Evolutionary conservation across 805 yeast genomes (phyloP).

Genomic region (Nakazawaea ambrosiae): DNA sequence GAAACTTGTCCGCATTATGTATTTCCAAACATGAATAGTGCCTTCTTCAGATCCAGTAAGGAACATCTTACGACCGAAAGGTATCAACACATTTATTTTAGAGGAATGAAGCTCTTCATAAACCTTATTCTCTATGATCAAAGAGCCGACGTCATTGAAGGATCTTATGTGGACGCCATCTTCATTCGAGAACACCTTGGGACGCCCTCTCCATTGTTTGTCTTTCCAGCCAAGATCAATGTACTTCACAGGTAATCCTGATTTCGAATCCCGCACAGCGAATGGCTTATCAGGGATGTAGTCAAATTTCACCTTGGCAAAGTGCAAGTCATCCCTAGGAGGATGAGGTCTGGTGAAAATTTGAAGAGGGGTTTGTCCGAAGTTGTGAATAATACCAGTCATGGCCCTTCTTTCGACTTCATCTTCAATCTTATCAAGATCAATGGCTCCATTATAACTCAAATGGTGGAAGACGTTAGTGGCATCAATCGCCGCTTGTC

Average conservation of each 20-base stretch:
- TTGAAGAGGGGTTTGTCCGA: constrained; percentile 85
- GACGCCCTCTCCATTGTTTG: constrained; percentile 47
- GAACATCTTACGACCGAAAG: constrained; percentile 34
- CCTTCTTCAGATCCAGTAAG: constrained; percentile 53
- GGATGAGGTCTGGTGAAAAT: constrained; percentile 68
- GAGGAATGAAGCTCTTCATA: constrained; percentile 37
- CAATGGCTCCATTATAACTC: constrained; percentile 79
- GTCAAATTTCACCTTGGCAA: constrained; percentile 27
- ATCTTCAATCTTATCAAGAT: constrained; percentile 67
- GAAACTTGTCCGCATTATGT: constrained; percentile 13
- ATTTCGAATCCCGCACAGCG: constrained; percentile 35
- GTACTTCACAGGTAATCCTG: constrained; percentile 31
- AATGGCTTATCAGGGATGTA: constrained; percentile 29
- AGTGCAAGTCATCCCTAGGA: constrained; percentile 29
- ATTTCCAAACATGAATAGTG: constrained; percentile 51
- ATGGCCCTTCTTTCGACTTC: constrained; percentile 69
- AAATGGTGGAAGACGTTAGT: constrained; percentile 78
- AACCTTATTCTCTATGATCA: constrained; percentile 31
- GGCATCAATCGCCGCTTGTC: constrained; percentile 56
- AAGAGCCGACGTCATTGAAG: constrained; percentile 8
- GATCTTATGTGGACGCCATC: constrained; percentile 8
- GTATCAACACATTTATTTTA: constrained; percentile 30
- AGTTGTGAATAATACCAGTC: constrained; percentile 82
- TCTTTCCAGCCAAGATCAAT: constrained; percentile 36
- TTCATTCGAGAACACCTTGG: constrained; percentile 21